These are phyloP conservation scores for Pseudevernia furfuracea DNA, from an alignment of 495 filamentous ascomycete genomes.

Conservation along the genomic window DNA sequence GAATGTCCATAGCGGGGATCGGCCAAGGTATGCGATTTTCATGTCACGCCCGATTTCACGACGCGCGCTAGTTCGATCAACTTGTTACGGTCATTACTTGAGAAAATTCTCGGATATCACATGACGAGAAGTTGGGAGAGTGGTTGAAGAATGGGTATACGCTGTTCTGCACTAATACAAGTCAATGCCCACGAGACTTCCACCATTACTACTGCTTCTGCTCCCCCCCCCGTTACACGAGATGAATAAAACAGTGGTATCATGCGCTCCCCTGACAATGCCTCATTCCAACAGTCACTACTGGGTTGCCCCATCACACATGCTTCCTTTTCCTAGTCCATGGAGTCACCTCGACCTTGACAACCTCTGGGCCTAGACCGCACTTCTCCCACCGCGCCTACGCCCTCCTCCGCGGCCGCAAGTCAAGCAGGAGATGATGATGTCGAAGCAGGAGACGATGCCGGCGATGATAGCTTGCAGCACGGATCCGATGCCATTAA, in stretches of 20 bases:
- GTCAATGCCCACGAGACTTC: neutral
- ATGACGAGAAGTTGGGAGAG: neutral
- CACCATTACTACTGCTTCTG: conserved; percentile 2
- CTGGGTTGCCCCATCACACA: neutral
- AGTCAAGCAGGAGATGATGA: conserved; percentile 80
- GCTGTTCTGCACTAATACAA: neutral
- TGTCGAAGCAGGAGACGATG: conserved; percentile 70
- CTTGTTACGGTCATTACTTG: neutral
- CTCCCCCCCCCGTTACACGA: neutral
- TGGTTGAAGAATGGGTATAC: neutral
- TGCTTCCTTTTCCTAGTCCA: neutral
- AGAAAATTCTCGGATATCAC: neutral
- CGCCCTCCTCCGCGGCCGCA: conserved; percentile 55
- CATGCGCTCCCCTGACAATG: conserved; percentile 12
- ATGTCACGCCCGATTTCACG: conserved; percentile 1
- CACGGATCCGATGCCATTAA: conserved; percentile 70
- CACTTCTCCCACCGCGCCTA: conserved; percentile 28
- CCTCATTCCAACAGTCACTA: neutral
- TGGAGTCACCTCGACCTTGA: conserved; percentile 2
- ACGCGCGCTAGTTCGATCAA: too few species aligned
- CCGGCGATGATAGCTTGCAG: conserved; percentile 74
- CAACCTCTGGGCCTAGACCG: conserved; percentile 18
- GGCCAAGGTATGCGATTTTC: neutral
- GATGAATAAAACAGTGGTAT: conserved; percentile 17
- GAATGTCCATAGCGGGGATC: conserved; percentile 10